Evolutionary conservation across 2,329 filamentous ascomycete genomes (phyloP), one percentile per base, ranked within the genome.

Genomic region (Cadophora luteo-olivacea): DNA sequence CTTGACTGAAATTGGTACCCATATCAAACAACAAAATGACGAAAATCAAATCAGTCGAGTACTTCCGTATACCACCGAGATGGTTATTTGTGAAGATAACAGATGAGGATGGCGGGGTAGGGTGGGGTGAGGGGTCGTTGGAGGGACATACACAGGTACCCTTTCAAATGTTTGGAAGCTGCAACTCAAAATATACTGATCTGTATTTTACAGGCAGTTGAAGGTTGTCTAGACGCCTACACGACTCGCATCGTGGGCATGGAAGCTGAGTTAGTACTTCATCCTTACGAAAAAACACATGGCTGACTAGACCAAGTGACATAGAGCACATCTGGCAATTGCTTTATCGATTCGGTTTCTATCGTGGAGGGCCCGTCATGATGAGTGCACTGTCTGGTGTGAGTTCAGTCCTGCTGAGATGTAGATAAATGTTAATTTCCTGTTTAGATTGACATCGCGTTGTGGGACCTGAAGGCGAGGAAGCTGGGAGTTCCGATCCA

Each of bases 301-400:
- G 4, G 45, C 45, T 62, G 25, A 62, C 22, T 22, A 41, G 14
- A 62, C 19, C 19, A 49, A 51, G 45, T 76, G 88, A 93, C 61
- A 94, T 94, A 71, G 92, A 94, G 76, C 89, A 93, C 71, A 90
- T 94, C 68, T 94, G 92, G 92, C 91, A 93, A 77, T 84, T 86
- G 71, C 86, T 87, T 32, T 94, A 89, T 86, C 85, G 92, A 52
- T 82, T 86, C 52, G 87, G 87, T 0, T 95, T 94, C 78, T 94
- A 94, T 78, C 84, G 92, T 33, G 92, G 92, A 1, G 92, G 92
- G 0, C 90, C 92, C 0, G 91, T 94, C 11, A 90, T 94, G 72
- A 94, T 94, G 91, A 92, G 88, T 72, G 92, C 92, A 0, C 80
- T 94, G 19, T 87, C 91, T 0, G 92, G 92, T 1, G 87, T 94